These are phyloP conservation scores for Fusarium napiforme DNA, from an alignment of 2,329 filamentous ascomycete genomes.

Conservation along the genomic window DNA sequence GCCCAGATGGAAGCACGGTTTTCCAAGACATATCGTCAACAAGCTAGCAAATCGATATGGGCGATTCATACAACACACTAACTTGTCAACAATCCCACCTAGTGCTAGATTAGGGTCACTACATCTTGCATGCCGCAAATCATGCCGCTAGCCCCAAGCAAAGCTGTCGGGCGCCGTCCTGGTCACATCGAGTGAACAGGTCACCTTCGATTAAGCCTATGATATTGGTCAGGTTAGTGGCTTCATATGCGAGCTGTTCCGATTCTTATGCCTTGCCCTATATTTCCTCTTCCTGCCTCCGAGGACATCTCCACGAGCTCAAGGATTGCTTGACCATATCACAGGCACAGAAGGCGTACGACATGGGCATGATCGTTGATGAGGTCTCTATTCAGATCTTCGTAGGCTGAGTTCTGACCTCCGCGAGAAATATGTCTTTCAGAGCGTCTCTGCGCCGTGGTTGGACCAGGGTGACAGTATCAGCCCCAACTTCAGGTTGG, in stretches of 20 bases:
- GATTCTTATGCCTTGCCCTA: slow-evolving; percentile 80
- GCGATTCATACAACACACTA: slow-evolving; percentile 82
- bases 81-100: slow-evolving; percentile 76
- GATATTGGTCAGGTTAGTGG: slow-evolving; percentile 82
- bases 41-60: slow-evolving; percentile 76
- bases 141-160: slow-evolving; percentile 74
- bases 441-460: slow-evolving; percentile 61
- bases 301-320: slow-evolving; percentile 78
- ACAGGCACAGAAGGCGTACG: slow-evolving; percentile 70
- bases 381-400: slow-evolving; percentile 76
- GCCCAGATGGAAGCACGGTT: slow-evolving; percentile 82
- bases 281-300: slow-evolving; percentile 83
- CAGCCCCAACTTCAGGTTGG: slow-evolving; percentile 62
- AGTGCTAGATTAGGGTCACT: slow-evolving; percentile 80
- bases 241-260: slow-evolving; percentile 80
- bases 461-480: slow-evolving; percentile 57
- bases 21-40: slow-evolving; percentile 70
- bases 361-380: slow-evolving; percentile 76
- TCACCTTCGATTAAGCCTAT: slow-evolving; percentile 87
- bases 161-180: slow-evolving; percentile 66
- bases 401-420: slow-evolving; percentile 77
- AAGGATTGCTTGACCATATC: slow-evolving; percentile 73
- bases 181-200: slow-evolving; percentile 75
- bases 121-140: slow-evolving; percentile 83
- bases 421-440: slow-evolving; percentile 59